phyloP scores from a whole-genome alignment of 352 stramenopile species.

The Bremia lactucae region DNA sequence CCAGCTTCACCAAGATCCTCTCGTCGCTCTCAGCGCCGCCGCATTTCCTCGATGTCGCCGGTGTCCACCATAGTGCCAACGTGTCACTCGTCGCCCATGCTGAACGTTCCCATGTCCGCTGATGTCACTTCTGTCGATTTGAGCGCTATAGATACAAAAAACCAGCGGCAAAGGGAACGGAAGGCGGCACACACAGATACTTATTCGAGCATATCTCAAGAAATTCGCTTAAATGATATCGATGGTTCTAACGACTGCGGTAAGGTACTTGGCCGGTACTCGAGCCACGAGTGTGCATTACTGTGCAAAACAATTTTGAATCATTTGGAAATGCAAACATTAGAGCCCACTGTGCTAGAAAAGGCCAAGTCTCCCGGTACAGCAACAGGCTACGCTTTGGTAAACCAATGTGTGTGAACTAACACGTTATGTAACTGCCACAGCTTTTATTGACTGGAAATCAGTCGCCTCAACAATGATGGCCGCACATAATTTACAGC shows the following conservation, averaged over 20 bases:
- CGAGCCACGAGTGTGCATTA: conserved; percentile 34
- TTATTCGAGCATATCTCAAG: conserved; percentile 1
- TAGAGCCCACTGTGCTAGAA: conserved; percentile 28
- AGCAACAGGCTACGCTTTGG: not conserved
- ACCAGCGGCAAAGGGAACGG: conserved; percentile 10
- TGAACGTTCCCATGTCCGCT: not conserved
- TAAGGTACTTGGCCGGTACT: conserved; percentile 37
- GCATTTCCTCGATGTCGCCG: conserved; percentile 3
- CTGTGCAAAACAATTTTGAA: conserved; percentile 45
- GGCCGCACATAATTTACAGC: conserved; percentile 23
- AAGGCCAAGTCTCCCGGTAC: conserved; percentile 28
- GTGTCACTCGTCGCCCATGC: conserved; percentile 3
- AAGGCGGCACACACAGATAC: conserved; percentile 7
- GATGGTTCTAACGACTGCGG: conserved; percentile 8
- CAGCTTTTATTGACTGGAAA: conserved; percentile 37
- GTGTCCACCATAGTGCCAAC: conserved; percentile 3
- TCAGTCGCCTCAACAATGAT: conserved; percentile 30
- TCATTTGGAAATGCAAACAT: conserved; percentile 43
- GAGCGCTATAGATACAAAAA: conserved; percentile 1
- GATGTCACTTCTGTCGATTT: not conserved
- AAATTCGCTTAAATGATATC: not conserved
- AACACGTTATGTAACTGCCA: not conserved
- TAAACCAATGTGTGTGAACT: not conserved
- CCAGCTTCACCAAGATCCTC: not conserved
- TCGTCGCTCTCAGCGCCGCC: conserved; percentile 19